phyloP scores from a whole-genome alignment of 768 basidiomycete species.

The Boletus reticulatus region DNA sequence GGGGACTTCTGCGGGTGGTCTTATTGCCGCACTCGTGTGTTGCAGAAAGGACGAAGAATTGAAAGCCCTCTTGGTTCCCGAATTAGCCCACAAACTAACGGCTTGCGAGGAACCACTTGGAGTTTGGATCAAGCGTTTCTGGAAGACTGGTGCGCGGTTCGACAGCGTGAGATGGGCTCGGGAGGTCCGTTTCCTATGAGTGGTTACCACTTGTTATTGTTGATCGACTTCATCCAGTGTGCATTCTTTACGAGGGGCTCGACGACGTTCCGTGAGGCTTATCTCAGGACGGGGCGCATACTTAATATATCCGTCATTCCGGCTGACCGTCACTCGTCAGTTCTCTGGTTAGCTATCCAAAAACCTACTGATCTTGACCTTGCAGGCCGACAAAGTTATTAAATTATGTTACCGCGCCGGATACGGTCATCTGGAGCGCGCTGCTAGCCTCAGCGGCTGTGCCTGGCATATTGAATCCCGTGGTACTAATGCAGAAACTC shows the following conservation, averaged over 20 bases:
- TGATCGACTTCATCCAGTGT: slow-evolving; percentile 42
- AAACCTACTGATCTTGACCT: slow-evolving; percentile 3
- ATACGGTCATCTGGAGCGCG: slow-evolving; percentile 82
- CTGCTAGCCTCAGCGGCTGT: slow-evolving; percentile 90
- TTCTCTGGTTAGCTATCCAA: slow-evolving; percentile 8
- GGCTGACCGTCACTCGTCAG: slow-evolving; percentile 82
- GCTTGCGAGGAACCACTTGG: slow-evolving; percentile 76
- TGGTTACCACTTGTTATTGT: not conserved
- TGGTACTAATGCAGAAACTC: slow-evolving; percentile 91
- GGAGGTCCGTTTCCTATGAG: slow-evolving; percentile 53
- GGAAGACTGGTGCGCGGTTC: slow-evolving; percentile 92
- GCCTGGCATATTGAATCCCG: slow-evolving; percentile 92
- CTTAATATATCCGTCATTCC: slow-evolving; percentile 94
- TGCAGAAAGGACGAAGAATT: slow-evolving; percentile 90
- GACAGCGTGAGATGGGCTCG: slow-evolving; percentile 87
- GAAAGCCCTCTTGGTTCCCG: slow-evolving; percentile 70
- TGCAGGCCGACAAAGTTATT: slow-evolving; percentile 88
- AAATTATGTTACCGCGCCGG: slow-evolving; percentile 95
- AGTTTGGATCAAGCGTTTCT: slow-evolving; percentile 70
- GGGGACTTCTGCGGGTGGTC: slow-evolving; percentile 91
- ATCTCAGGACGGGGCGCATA: slow-evolving; percentile 87
- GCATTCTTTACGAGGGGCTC: slow-evolving; percentile 91
- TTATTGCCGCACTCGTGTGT: slow-evolving; percentile 74
- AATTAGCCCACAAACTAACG: slow-evolving; percentile 78
- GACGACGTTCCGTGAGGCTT: slow-evolving; percentile 95